A percentile compares a stretch with the other conserved stretches of the same genome.
These are phyloP conservation scores for Cladosporium sp. DNA, from an alignment of 2,329 filamentous ascomycete species.

Conservation along the genomic window DNA sequence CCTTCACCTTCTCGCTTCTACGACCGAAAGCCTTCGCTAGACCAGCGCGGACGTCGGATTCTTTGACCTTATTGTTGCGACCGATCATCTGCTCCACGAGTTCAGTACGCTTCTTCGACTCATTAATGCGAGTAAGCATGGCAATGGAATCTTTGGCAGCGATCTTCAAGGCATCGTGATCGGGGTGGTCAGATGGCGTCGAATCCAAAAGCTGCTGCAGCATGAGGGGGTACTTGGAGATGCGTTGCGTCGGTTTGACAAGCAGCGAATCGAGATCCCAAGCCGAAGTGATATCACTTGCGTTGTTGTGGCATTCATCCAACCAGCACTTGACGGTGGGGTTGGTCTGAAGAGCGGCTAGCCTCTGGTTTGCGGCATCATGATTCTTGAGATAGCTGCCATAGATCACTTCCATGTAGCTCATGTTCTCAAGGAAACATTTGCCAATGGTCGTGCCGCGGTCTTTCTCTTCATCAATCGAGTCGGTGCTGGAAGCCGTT, in stretches of 20 bases:
- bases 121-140: slow-evolving; percentile 74
- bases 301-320: slow-evolving; percentile 87
- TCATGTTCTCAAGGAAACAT: slow-evolving; percentile 57
- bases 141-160: slow-evolving; percentile 69
- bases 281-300: slow-evolving; percentile 85
- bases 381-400: slow-evolving; percentile 66
- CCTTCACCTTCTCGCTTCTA: slow-evolving; percentile 81
- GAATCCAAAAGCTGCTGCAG: slow-evolving; percentile 76
- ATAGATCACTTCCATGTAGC: slow-evolving; percentile 65
- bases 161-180: slow-evolving; percentile 66
- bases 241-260: slow-evolving; percentile 93
- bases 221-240: slow-evolving; percentile 89
- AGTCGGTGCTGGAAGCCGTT: slow-evolving; percentile 31
- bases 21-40: slow-evolving; percentile 88
- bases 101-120: slow-evolving; percentile 91
- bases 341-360: slow-evolving; percentile 57
- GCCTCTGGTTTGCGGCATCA: slow-evolving; percentile 62
- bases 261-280: slow-evolving; percentile 96
- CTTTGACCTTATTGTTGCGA: slow-evolving; percentile 77
- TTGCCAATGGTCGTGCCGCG: slow-evolving; percentile 59
- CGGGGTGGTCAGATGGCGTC: slow-evolving; percentile 81
- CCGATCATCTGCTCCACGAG: slow-evolving; percentile 82
- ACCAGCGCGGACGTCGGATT: slow-evolving; percentile 81
- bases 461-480: slow-evolving; percentile 57
- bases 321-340: slow-evolving; percentile 76